Evolutionary conservation across 2,329 filamentous ascomycete species (phyloP), one percentile per base, ranked within the genome.

Genomic region (Xylariaceae sp.): DNA sequence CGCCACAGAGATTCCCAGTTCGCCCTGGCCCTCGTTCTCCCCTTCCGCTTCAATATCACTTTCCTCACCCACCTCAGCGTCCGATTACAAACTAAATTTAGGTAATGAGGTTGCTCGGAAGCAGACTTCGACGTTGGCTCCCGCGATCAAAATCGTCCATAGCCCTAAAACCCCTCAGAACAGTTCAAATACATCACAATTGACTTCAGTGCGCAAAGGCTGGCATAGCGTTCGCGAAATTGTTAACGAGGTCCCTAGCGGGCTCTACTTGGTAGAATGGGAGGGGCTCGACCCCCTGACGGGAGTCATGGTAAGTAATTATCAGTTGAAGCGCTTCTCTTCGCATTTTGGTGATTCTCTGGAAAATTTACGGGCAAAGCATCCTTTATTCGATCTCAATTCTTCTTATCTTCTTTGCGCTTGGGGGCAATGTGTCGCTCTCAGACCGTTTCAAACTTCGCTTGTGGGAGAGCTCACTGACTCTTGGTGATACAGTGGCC

Each of bases 231-330:
- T 69, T 6, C 55, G 51, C 13, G 47, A 57, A 9, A 67, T 69
- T 32, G 36, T 64, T 16, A 48, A 50, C 10, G 62, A 68, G 42
- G 48, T 32, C 4, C 44, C 51, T 21, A 29, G 46, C 5, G 55
- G 32, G 8, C 30, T 54, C 7, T 69, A 67, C 50, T 53, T 69
- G 4, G 62, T 69, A 1, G 65, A 68, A 39, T 69, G 67, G 67
- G 63, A 67, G 24, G 65, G 65, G 5, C 15, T 15, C 8, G 58
- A 67, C 27, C 61, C 64, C 10, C 57, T 53, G 3, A 64, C 65
- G 2, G 65, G 65, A 6, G 20, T 47, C 4, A 47, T 51, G 23
- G 53, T 51, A 13, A 51, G 47, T 46, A 9, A 18, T 18, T n/a
- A n/a, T n/a, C n/a, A 24, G 36, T 5, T 50, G 10, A 8, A 5